These are phyloP conservation scores for Pythium sp. DNA, from an alignment of 352 stramenopile genomes.

Conservation along the genomic window DNA sequence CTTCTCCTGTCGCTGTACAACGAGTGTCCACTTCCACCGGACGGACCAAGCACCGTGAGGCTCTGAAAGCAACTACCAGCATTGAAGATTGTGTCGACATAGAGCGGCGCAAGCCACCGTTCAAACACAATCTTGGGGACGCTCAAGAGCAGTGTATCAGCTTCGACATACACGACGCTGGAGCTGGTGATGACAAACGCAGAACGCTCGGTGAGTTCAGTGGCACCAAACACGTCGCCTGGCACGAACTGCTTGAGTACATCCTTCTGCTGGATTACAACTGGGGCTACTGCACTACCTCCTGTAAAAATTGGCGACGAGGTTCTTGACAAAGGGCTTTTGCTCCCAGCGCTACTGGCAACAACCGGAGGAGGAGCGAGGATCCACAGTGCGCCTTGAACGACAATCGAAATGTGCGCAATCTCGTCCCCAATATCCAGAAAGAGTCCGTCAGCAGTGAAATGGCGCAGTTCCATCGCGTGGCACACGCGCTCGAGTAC, in stretches of 20 bases:
- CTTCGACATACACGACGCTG: conserved; percentile 25
- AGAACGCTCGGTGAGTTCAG: conserved; percentile 22
- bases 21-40: not conserved
- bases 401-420: conserved; percentile 33
- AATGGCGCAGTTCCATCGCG: conserved; percentile 36
- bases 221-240: conserved; percentile 36
- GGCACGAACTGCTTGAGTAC: conserved; percentile 24
- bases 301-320: not conserved
- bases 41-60: conserved; percentile 7
- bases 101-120: conserved; percentile 39
- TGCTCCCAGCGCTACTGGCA: not conserved
- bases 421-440: conserved; percentile 24
- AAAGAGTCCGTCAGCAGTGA: conserved; percentile 16
- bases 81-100: conserved; percentile 32
- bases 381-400: conserved; percentile 25
- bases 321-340: not conserved
- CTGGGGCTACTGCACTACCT: not conserved
- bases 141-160: conserved; percentile 36
- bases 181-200: not conserved
- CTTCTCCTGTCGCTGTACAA: not conserved
- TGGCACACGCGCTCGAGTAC: conserved; percentile 52
- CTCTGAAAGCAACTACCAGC: conserved; percentile 37
- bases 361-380: not conserved
- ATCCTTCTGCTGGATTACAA: not conserved
- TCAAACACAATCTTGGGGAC: conserved; percentile 36